Evolutionary conservation across 345 rosid genomes (phyloP), one percentile per base, ranked within the genome.

Genomic region (Eucalyptus microcorys): DNA sequence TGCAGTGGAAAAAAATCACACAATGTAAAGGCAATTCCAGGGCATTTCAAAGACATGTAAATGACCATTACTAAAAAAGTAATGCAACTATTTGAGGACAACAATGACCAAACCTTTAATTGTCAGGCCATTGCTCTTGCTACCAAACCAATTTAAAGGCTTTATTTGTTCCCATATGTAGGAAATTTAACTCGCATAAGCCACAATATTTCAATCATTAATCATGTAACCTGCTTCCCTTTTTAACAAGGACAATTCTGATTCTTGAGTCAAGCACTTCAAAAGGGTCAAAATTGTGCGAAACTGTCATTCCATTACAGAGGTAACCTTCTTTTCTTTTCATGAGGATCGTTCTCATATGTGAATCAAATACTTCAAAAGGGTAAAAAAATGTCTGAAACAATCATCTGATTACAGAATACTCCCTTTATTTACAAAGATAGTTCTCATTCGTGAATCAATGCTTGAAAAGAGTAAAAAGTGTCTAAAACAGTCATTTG

Each of bases 1-100:
- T 98, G 91, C 59, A 89, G 49, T 87, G 80, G 53, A 86, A 21
- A 30, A 68, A 45, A 83, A 86, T 45, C 57, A 88, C 26, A 79
- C n/a, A 16, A 76, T 21, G 47, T 45, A 87, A 79, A 84, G 48
- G 55, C 53, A 71, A 88, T 84, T 84, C 26, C 17, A 47, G 49
- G 47, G 16, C 68, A 76, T 76, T 76, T 43, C 83, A 76, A 76
- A 76, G 83, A 37, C 83, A 37, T 21, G 83, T 76, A 40, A 76
- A 76, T 37, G 83, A 21, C 47, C 27, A 26, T 37, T 21, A 76
- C 27, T 19, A 76, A 76, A 76, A 76, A 37, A 21, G 27, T 21
- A 76, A 76, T 21, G 15, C 83, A 37, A 37, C 47, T 37, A 76
- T 37, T 76, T 76, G 42, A 76, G 47, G 83, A 37, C 47, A 76